Conservation (phyloP, 1,284 basidiomycete species). For the Exsudoporus floridanus region DNA sequence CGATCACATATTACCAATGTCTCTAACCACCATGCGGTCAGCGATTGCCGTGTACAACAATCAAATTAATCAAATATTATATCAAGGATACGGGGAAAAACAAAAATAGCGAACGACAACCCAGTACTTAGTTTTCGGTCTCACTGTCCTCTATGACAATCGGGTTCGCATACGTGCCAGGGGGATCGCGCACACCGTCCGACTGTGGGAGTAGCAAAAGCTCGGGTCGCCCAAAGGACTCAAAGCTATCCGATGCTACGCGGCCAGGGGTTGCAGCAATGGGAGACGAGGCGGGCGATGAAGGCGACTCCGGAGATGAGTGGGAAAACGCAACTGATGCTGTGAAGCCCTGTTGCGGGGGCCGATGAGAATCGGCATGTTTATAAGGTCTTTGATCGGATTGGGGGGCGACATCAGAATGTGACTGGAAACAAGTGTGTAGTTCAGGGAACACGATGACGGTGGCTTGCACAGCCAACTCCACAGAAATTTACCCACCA, state of each 20-base stretch:
- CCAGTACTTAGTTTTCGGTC: slow-evolving; percentile 6
- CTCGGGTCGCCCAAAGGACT: slow-evolving; percentile 3
- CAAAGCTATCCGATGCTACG: neutral
- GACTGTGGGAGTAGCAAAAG: slow-evolving; percentile 1
- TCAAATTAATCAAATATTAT: neutral
- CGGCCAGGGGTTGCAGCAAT: neutral
- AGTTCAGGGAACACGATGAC: slow-evolving; percentile 1
- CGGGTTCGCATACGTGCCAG: slow-evolving; percentile 21
- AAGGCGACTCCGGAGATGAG: neutral
- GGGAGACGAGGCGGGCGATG: neutral
- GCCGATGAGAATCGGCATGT: neutral
- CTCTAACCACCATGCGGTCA: neutral
- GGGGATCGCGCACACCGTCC: neutral
- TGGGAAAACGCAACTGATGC: neutral
- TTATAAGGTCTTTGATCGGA: slow-evolving; percentile 2
- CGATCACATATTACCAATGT: neutral
- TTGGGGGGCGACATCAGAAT: neutral
- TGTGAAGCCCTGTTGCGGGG: slow-evolving; percentile 1
- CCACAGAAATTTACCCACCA: slow-evolving; percentile 16
- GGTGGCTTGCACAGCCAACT: neutral
- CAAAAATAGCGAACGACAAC: neutral
- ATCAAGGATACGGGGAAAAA: neutral
- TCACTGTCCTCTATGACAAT: slow-evolving; percentile 29
- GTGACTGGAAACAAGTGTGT: slow-evolving; percentile 12
- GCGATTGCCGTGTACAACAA: neutral